Conservation (phyloP, 805 yeast species). For the Ogataea henricii region DNA sequence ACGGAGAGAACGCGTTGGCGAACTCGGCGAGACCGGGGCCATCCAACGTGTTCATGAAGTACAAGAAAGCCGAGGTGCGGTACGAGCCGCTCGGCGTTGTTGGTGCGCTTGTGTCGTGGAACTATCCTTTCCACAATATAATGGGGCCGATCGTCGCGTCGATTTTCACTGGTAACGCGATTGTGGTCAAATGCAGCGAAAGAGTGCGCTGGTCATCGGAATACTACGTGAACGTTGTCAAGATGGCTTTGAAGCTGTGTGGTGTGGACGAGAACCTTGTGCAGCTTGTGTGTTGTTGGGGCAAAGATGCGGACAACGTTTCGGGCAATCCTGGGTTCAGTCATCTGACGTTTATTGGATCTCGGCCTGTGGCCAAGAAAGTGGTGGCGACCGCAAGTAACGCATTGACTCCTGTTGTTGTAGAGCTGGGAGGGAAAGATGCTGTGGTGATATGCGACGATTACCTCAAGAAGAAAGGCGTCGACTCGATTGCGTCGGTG, state of each 20-base stretch:
- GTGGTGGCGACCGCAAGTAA: conserved; percentile 83
- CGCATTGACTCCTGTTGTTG: conserved; percentile 90
- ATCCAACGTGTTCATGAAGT: conserved; percentile 77
- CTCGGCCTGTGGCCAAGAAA: conserved; percentile 90
- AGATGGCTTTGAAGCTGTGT: conserved; percentile 68
- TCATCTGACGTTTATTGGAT: conserved; percentile 94
- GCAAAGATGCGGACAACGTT: conserved; percentile 83
- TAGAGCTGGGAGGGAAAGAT: conserved; percentile 97
- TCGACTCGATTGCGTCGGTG: conserved; percentile 66
- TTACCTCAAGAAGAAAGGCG: conserved; percentile 49
- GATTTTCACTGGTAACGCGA: conserved; percentile 87
- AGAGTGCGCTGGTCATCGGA: conserved; percentile 93
- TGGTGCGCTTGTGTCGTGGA: conserved; percentile 93
- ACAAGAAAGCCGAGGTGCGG: conserved; percentile 90
- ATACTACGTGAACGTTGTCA: conserved; percentile 72
- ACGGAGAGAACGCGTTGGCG: conserved; percentile 74
- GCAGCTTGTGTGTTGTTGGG: conserved; percentile 83
- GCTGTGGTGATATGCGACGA: conserved; percentile 87
- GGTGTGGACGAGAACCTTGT: conserved; percentile 81
- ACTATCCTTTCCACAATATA: conserved; percentile 93
- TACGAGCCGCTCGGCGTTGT: conserved; percentile 93
- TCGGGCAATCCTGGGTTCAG: conserved; percentile 79
- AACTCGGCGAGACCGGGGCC: conserved; percentile 86
- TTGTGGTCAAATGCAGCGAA: conserved; percentile 92
- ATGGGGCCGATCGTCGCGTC: conserved; percentile 92